Evolutionary conservation across 2,329 filamentous ascomycete genomes (phyloP).

Genomic region (Botrytis deweyae): DNA sequence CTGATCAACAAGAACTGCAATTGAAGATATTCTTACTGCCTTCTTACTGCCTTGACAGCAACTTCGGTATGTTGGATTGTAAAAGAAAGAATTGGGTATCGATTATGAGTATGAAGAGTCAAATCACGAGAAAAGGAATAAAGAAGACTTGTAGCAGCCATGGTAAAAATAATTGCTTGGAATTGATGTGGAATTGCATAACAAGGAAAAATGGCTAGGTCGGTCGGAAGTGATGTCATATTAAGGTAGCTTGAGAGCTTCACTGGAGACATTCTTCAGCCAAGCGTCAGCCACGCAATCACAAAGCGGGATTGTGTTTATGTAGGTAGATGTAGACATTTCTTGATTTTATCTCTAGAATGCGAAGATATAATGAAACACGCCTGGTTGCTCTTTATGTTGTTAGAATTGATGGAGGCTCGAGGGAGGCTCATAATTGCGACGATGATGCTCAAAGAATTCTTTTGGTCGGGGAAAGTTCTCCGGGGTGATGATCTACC

Average conservation of each 20-base stretch:
- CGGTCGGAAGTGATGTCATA: conserved; percentile 11
- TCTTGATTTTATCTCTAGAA: not conserved
- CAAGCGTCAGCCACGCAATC: conserved; percentile 16
- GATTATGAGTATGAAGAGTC: not conserved
- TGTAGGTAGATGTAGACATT: not conserved
- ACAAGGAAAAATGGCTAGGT: conserved; percentile 1
- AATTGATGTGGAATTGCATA: not conserved
- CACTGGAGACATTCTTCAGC: not conserved
- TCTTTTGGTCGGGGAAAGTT: not conserved
- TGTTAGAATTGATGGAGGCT: not conserved
- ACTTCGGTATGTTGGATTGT: not conserved
- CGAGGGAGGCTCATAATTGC: not conserved
- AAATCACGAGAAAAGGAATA: not conserved
- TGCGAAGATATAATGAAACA: not conserved
- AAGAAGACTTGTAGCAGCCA: not conserved
- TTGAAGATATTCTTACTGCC: not conserved
- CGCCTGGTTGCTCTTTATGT: not conserved
- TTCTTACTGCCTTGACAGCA: not conserved
- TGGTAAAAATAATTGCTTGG: not conserved
- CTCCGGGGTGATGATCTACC: not conserved
- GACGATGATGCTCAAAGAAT: not conserved
- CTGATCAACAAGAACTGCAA: not conserved
- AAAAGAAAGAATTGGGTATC: not conserved
- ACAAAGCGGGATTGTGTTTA: conserved; percentile 3
- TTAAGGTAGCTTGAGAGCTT: not conserved